phyloP scores from a whole-genome alignment of 2,329 filamentous ascomycete genomes.

The Aspergillus neotritici region DNA sequence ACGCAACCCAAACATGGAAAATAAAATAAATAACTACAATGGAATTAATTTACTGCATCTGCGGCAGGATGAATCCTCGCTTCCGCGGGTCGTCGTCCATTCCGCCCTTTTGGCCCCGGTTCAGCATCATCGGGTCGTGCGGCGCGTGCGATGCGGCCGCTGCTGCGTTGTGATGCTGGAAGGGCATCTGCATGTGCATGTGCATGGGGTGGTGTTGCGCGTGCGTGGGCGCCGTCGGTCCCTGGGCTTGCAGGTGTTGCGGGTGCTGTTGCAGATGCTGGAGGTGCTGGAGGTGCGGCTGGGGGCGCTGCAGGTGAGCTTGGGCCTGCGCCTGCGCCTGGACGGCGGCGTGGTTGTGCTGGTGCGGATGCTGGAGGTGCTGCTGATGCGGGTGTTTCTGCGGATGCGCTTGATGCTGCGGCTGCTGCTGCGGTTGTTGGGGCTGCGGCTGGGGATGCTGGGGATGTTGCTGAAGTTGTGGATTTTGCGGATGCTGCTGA shows the following conservation, averaged over 20 bases:
- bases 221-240: constrained; percentile 5
- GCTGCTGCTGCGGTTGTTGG: background rate
- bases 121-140: constrained; percentile 14
- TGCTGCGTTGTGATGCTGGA: background rate
- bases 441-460: constrained; percentile 3
- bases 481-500: constrained; percentile 3
- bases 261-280: constrained; percentile 1
- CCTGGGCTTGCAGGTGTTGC: background rate
- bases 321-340: constrained; percentile 11
- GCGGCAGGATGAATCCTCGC: constrained; percentile 17
- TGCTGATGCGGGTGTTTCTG: constrained; percentile 4
- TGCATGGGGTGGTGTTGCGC: constrained; percentile 1
- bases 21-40: background rate
- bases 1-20: background rate
- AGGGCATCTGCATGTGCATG: background rate
- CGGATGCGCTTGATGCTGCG: constrained; percentile 8
- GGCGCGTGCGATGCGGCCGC: background rate
- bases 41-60: constrained; percentile 14
- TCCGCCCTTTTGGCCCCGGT: constrained; percentile 16
- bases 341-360: constrained; percentile 5
- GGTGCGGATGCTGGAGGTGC: background rate
- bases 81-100: constrained; percentile 19
- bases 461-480: background rate
- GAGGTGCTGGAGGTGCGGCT: background rate
- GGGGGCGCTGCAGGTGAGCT: background rate